Evolutionary conservation across 257 asterid genomes (phyloP).

Genomic region (Catharanthus roseus): DNA sequence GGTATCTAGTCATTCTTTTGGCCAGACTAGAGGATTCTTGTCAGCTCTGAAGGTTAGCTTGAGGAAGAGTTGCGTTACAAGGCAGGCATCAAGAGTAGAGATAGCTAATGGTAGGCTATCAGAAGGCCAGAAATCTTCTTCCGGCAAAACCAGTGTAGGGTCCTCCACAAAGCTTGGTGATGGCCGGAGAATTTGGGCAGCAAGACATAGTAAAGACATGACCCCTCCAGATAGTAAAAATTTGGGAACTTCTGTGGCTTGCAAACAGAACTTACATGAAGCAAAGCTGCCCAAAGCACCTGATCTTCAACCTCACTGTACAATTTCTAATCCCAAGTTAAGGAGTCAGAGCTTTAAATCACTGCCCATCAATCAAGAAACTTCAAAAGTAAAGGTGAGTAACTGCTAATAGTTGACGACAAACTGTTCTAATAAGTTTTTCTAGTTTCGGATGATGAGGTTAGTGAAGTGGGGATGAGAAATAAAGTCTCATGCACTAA

Average conservation of each 20-base stretch:
- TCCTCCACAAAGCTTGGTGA: slow-evolving; percentile 24
- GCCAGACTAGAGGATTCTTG: slow-evolving; percentile 23
- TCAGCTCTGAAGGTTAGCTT: slow-evolving; percentile 31
- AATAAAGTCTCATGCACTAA: background rate
- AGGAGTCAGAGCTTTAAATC: slow-evolving; percentile 6
- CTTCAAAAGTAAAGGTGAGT: slow-evolving; percentile 23
- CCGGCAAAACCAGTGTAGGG: slow-evolving; percentile 38
- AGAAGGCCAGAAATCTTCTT: slow-evolving; percentile 30
- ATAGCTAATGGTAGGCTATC: slow-evolving; percentile 20
- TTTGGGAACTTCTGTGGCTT: slow-evolving; percentile 3
- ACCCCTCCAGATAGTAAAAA: slow-evolving; percentile 29
- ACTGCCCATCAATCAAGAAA: slow-evolving; percentile 13
- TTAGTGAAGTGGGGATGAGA: background rate
- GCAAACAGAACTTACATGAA: slow-evolving; percentile 13
- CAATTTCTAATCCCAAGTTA: slow-evolving; percentile 8
- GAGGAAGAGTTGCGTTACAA: slow-evolving; percentile 39
- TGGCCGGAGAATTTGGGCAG: slow-evolving; percentile 10
- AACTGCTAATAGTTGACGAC: background rate
- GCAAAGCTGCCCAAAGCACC: slow-evolving; percentile 14
- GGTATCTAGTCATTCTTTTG: slow-evolving; percentile 24
- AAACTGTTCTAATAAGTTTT: slow-evolving; percentile 5
- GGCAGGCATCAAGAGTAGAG: slow-evolving; percentile 38
- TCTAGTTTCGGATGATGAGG: background rate
- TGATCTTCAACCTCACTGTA: slow-evolving; percentile 6
- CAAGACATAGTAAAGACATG: slow-evolving; percentile 15